Conservation (phyloP, 176 grass and related monocot genomes). For the Avena sativa region DNA sequence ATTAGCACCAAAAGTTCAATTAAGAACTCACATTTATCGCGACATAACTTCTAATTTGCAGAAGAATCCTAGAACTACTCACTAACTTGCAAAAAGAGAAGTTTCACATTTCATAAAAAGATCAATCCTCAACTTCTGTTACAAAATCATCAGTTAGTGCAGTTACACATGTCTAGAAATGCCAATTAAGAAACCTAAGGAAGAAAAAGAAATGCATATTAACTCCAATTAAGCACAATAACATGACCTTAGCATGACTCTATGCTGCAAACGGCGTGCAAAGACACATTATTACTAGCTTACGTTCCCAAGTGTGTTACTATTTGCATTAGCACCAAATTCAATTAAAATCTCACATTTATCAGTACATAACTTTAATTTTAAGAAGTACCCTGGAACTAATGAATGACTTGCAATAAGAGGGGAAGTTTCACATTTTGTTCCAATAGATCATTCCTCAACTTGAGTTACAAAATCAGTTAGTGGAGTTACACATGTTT, state of each 20-base stretch:
- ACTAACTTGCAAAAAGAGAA: background rate
- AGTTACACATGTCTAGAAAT: background rate
- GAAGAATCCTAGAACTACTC: background rate
- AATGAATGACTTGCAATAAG: background rate
- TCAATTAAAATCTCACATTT: slow-evolving; percentile 8
- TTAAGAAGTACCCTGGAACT: background rate
- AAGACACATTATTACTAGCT: background rate
- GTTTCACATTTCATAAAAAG: background rate
- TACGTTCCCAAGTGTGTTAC: background rate
- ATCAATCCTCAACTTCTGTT: background rate
- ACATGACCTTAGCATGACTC: background rate
- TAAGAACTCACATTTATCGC: background rate
- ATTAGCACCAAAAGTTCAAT: background rate
- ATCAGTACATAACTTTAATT: too few relatives aligned
- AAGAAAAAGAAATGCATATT: too few relatives aligned
- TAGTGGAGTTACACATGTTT: background rate
- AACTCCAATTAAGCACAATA: too few relatives aligned
- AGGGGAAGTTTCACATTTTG: background rate
- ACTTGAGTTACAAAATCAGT: slow-evolving; percentile 7
- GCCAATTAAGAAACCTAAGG: slow-evolving; percentile 14
- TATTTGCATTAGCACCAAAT: background rate
- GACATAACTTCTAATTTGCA: background rate
- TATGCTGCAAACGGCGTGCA: too few relatives aligned
- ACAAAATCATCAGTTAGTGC: background rate
- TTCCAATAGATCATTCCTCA: background rate